Percentiles rank a stretch among this genome's conserved stretches.
Conservation (phyloP, 2,329 filamentous ascomycete species). For the Penicillium sp. region DNA sequence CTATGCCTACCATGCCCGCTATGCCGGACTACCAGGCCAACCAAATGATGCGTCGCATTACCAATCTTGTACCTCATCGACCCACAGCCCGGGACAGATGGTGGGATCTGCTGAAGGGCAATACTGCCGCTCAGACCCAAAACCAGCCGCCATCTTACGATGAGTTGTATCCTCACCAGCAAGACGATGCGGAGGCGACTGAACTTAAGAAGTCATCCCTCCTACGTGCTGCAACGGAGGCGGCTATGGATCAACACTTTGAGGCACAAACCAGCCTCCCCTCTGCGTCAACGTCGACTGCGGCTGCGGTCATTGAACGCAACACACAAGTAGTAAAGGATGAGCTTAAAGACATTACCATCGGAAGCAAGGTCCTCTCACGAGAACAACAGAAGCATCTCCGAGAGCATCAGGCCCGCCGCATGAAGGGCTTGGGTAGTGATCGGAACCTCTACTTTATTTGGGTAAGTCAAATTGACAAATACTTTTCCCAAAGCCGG, state of each 20-base stretch:
- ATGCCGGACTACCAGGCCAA: slow-evolving; percentile 74
- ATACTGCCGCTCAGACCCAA: slow-evolving; percentile 47
- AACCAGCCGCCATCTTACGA: slow-evolving; percentile 73
- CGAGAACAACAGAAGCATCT: slow-evolving; percentile 51
- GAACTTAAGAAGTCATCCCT: slow-evolving; percentile 48
- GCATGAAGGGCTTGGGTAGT: slow-evolving; percentile 52
- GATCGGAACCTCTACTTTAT: slow-evolving; percentile 57
- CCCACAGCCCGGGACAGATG: slow-evolving; percentile 58
- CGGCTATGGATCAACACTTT: slow-evolving; percentile 49
- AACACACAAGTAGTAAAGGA: slow-evolving; percentile 32
- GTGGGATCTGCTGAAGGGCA: slow-evolving; percentile 67
- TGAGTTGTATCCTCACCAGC: slow-evolving; percentile 67
- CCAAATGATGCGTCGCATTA: slow-evolving; percentile 71
- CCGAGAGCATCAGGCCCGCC: slow-evolving; percentile 48
- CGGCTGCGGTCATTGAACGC: slow-evolving; percentile 11
- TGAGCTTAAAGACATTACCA: slow-evolving; percentile 45
- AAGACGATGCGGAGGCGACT: slow-evolving; percentile 35
- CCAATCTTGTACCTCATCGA: slow-evolving; percentile 70
- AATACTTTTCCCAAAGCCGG: neutral
- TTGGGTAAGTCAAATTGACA: slow-evolving; percentile 48
- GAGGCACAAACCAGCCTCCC: slow-evolving; percentile 36
- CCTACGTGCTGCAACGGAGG: slow-evolving; percentile 47
- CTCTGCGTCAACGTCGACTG: slow-evolving; percentile 15
- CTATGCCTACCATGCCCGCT: slow-evolving; percentile 61
- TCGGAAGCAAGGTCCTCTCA: slow-evolving; percentile 47